Percentiles rank a stretch among this genome's conserved stretches.
These are phyloP conservation scores for Rhizopogon vesiculosus DNA, from an alignment of 768 basidiomycete species.

Conservation along the genomic window DNA sequence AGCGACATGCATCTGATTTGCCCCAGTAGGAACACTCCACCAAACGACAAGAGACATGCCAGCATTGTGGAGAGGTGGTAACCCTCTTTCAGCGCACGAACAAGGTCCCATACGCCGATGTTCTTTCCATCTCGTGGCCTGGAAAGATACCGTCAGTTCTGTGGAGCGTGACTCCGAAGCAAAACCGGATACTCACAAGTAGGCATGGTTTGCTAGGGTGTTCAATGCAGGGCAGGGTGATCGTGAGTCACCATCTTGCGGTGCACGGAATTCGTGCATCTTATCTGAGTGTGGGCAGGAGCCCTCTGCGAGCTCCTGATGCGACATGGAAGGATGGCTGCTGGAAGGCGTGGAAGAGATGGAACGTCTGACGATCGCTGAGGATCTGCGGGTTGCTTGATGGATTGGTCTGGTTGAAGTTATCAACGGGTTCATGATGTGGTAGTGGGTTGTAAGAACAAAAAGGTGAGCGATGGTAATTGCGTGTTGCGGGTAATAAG, in stretches of 20 bases:
- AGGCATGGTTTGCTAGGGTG: slow-evolving; percentile 71
- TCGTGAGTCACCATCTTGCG: slow-evolving; percentile 46
- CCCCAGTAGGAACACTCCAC: slow-evolving; percentile 39
- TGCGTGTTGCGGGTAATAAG: neutral
- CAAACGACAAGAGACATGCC: slow-evolving; percentile 43
- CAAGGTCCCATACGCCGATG: slow-evolving; percentile 36
- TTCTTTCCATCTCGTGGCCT: slow-evolving; percentile 53
- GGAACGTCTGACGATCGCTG: neutral
- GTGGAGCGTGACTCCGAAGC: neutral
- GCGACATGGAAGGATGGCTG: slow-evolving; percentile 1
- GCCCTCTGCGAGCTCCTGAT: slow-evolving; percentile 14
- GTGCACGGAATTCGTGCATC: slow-evolving; percentile 38
- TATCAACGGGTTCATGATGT: neutral
- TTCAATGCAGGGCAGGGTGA: slow-evolving; percentile 75
- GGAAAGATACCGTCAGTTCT: neutral
- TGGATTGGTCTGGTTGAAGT: neutral
- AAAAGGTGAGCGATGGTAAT: neutral
- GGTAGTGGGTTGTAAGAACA: neutral
- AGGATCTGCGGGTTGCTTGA: neutral
- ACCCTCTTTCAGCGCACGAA: slow-evolving; percentile 40
- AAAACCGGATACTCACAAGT: slow-evolving; percentile 45
- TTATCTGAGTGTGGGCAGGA: slow-evolving; percentile 39
- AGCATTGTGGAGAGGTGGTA: slow-evolving; percentile 48
- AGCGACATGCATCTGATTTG: slow-evolving; percentile 30
- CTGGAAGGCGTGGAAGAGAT: slow-evolving; percentile 5